Conservation (phyloP, 352 stramenopile genomes). For the Globisporangium irregulare region DNA sequence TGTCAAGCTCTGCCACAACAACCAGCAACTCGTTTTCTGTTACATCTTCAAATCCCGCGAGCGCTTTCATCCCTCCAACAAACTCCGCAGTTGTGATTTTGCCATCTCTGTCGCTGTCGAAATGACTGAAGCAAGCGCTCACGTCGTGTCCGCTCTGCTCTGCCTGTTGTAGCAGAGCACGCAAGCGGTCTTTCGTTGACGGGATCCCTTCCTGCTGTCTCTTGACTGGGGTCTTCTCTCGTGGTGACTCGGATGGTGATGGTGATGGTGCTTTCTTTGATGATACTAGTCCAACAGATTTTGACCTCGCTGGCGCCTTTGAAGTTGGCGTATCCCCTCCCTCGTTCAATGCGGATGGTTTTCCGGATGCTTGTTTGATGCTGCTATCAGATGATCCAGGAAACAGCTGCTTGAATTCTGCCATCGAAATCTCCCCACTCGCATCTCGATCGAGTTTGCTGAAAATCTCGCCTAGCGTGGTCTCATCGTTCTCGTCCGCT, state of each 20-base stretch:
- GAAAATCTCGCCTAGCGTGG: constrained; percentile 41
- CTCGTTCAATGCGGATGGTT: not conserved
- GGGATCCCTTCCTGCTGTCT: not conserved
- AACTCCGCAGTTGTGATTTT: constrained; percentile 61
- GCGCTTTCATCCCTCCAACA: constrained; percentile 35
- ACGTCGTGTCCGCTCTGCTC: constrained; percentile 45
- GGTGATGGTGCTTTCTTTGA: not conserved
- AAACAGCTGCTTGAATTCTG: constrained; percentile 65
- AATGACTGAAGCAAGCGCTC: constrained; percentile 58
- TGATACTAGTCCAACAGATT: not conserved
- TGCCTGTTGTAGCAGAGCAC: constrained; percentile 32
- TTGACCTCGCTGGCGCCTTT: not conserved
- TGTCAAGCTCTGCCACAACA: constrained; percentile 44
- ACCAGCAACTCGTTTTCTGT: constrained; percentile 31
- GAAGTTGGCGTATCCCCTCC: not conserved
- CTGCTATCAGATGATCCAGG: constrained; percentile 1
- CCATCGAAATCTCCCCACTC: constrained; percentile 59
- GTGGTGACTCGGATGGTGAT: not conserved
- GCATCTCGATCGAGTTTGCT: constrained; percentile 55
- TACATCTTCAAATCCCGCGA: constrained; percentile 51
- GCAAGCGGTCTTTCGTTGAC: constrained; percentile 15
- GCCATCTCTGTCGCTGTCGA: constrained; percentile 63
- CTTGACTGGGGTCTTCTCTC: not conserved
- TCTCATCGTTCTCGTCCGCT: constrained; percentile 13
- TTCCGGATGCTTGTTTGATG: not conserved